phyloP scores from a whole-genome alignment of 192 early-diverging fungal species.

The Coemansia sp. region DNA sequence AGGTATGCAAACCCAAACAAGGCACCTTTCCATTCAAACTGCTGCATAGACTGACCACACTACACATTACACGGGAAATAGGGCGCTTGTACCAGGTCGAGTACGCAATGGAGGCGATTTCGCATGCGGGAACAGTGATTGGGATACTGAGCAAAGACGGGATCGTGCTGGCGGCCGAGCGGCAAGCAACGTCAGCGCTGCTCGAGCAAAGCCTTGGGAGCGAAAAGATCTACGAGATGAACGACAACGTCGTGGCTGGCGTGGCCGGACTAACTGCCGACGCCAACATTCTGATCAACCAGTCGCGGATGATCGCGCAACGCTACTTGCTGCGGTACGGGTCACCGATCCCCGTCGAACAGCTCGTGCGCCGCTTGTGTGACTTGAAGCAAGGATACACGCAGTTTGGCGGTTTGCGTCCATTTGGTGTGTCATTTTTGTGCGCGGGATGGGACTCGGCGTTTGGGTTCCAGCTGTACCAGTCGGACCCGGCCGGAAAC shows the following conservation, averaged over 20 bases:
- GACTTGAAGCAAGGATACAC: slow-evolving; percentile 99
- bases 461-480: slow-evolving; percentile 94
- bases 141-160: slow-evolving; percentile 92
- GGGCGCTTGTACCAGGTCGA: slow-evolving; percentile 99
- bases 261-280: slow-evolving; percentile 97
- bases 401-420: slow-evolving; percentile 96
- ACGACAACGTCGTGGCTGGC: slow-evolving; percentile 89
- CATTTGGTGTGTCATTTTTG: slow-evolving; percentile 97
- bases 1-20: slow-evolving; percentile 58
- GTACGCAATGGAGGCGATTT: slow-evolving; percentile 99
- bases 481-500: slow-evolving; percentile 98
- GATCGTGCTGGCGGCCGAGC: slow-evolving; percentile 95
- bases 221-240: slow-evolving; percentile 97
- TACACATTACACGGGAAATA: slow-evolving; percentile 24
- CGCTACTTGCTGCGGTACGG: slow-evolving; percentile 83
- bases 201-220: slow-evolving; percentile 79
- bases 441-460: slow-evolving; percentile 92
- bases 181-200: slow-evolving; percentile 90
- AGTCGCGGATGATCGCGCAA: slow-evolving; percentile 83
- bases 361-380: slow-evolving; percentile 91
- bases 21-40: neutral
- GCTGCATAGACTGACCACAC: neutral
- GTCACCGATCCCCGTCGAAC: slow-evolving; percentile 92
- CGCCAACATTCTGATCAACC: slow-evolving; percentile 93
- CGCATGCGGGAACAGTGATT: slow-evolving; percentile 91